Evolutionary conservation across 2,329 filamentous ascomycete genomes (phyloP), one percentile per base, ranked within the genome.

Genomic region (Penicillium sp.): DNA sequence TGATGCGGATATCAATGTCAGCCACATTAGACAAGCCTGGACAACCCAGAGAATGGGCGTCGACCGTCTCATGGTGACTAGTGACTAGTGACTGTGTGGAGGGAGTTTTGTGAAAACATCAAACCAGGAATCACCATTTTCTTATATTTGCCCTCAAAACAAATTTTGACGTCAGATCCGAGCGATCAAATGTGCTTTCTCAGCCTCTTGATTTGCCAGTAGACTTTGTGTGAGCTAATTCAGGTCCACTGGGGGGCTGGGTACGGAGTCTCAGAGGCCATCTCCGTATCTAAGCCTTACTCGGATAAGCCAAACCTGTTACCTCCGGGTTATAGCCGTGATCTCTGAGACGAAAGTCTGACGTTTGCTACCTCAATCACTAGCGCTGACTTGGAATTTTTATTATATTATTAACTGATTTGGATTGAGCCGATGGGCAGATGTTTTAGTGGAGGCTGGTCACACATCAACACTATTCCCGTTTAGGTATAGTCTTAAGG

Each of bases 1-100:
- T n/a, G 52, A 54, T 7, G 52, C 22, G 9, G 22, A 34, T 20
- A 50, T 29, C 20, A 54, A 14, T 35, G 52, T 18, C 37, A 54
- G 38, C 52, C 52, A 54, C 29, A 54, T 16, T n/a, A 54, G 52
- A 43, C 52, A 50, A 35, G 45, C 52, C 45, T 49, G 45, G 52
- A 54, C 52, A 35, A 42, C 52, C 52, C 52, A 54, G 52, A 22
- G 10, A 42, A 42, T 35, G 51, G 52, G 52, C 3, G 52, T 35
- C 52, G 38, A 54, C 37, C 50, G 52, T 18, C 52, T 43, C 52
- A 54, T 54, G 29, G 44, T 54, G 38, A 43, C 29, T 24, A 18
- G 42, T 48, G 24, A 8, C 24, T 26, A 7, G 35, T 53, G 29
- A 42, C 26, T 32, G 18, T 20, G 37, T 32, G 22, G 14, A 40